Conservation (phyloP, 139 green algal genomes). For the Coccomyxa sp. region DNA sequence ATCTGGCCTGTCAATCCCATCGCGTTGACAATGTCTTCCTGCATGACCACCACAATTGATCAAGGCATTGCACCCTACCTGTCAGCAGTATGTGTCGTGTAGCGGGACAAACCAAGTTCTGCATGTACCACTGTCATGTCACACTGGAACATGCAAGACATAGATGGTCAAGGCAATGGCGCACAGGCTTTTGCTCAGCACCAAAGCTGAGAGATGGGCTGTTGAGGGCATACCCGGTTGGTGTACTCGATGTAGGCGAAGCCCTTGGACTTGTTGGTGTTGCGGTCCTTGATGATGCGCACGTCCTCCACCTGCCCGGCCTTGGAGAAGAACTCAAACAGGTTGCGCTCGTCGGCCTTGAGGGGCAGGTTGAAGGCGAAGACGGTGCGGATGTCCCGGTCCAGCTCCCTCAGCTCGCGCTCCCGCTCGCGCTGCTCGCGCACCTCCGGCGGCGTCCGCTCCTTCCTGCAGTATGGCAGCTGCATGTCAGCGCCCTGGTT, state of each 20-base stretch:
- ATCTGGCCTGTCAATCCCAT: conserved; percentile 80
- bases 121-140: not conserved
- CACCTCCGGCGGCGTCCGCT: conserved; percentile 59
- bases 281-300: conserved; percentile 90
- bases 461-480: conserved; percentile 1
- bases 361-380: conserved; percentile 87
- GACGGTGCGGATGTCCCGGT: conserved; percentile 83
- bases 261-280: conserved; percentile 86
- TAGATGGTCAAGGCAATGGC: not conserved
- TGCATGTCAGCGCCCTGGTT: too few species aligned
- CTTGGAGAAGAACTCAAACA: conserved; percentile 83
- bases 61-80: not conserved
- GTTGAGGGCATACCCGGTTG: conserved; percentile 30
- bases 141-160: not conserved
- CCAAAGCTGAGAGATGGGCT: not conserved
- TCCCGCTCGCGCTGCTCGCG: conserved; percentile 53
- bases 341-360: conserved; percentile 76
- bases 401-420: conserved; percentile 60
- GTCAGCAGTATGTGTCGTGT: not conserved
- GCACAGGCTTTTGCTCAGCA: conserved; percentile 18
- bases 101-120: not conserved
- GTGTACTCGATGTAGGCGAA: conserved; percentile 96
- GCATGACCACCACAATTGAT: not conserved
- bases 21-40: conserved; percentile 74
- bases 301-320: conserved; percentile 82